Conservation (phyloP, 2,329 filamentous ascomycete genomes). For the Aureobasidium sp. region DNA sequence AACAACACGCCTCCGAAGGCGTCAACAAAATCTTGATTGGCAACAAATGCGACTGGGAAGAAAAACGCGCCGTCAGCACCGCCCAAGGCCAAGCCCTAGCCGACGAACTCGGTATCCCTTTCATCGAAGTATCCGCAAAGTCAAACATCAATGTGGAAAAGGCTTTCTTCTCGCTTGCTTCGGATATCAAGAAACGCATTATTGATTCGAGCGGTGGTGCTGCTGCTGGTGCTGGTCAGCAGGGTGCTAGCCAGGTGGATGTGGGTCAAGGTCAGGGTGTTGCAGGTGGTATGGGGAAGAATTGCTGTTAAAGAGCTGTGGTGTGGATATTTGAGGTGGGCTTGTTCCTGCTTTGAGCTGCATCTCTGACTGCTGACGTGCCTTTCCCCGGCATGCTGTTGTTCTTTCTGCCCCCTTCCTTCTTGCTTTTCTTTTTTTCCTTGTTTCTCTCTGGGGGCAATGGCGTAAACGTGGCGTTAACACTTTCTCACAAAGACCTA, state of each 20-base stretch:
- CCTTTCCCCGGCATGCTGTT: too few species aligned
- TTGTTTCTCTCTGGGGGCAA: too few species aligned
- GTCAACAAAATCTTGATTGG: conserved; percentile 99
- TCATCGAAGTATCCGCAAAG: conserved; percentile 97
- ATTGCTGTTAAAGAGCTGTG: conserved; percentile 57
- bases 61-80: conserved; percentile 90
- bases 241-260: conserved; percentile 20
- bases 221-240: not conserved
- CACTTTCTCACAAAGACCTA: too few species aligned
- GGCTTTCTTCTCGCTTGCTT: conserved; percentile 90
- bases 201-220: conserved; percentile 60
- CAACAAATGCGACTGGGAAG: conserved; percentile 99
- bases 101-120: conserved; percentile 92
- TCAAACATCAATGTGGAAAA: conserved; percentile 99
- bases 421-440: too few species aligned
- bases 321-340: not conserved
- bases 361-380: too few species aligned
- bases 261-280: conserved; percentile 25
- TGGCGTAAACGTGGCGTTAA: too few species aligned
- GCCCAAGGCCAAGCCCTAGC: conserved; percentile 90
- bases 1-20: conserved; percentile 95
- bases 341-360: too few species aligned
- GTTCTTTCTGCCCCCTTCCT: too few species aligned
- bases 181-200: conserved; percentile 97
- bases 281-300: conserved; percentile 30